Conservation (phyloP, 2,329 filamentous ascomycete genomes). For the Hymenoscyphus infarciens region DNA sequence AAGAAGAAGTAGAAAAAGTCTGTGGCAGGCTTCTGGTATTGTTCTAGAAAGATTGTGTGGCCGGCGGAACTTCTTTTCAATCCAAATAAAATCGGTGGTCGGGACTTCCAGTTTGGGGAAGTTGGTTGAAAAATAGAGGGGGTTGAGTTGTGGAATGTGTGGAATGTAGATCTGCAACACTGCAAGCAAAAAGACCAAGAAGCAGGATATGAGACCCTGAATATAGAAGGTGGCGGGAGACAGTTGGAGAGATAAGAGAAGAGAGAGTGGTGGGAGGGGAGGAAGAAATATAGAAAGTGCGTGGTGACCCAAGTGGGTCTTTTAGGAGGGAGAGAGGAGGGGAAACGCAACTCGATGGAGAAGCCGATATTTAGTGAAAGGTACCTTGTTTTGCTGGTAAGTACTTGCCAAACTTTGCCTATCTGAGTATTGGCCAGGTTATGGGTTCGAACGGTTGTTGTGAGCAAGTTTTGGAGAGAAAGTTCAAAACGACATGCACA, state of each 20-base stretch:
- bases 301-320: background rate
- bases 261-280: background rate
- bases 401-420: background rate
- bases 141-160: background rate
- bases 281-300: background rate
- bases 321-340: background rate
- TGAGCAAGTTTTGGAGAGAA: slow-evolving; percentile 1
- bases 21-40: slow-evolving; percentile 9
- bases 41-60: background rate
- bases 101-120: slow-evolving; percentile 5
- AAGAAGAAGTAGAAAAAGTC: background rate
- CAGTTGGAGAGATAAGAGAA: background rate
- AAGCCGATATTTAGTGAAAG: background rate
- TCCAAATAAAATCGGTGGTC: background rate
- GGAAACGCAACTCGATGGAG: background rate
- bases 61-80: slow-evolving; percentile 4
- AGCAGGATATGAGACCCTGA: background rate
- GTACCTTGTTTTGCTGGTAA: background rate
- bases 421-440: background rate
- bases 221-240: background rate
- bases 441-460: slow-evolving; percentile 1
- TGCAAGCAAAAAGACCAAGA: background rate
- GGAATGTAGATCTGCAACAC: slow-evolving; percentile 3
- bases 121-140: background rate
- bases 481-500: background rate